A percentile compares a stretch with the other conserved stretches of the same genome.
phyloP scores from a whole-genome alignment of 2,329 filamentous ascomycete species.

The Paracoccidioides lutzii region DNA sequence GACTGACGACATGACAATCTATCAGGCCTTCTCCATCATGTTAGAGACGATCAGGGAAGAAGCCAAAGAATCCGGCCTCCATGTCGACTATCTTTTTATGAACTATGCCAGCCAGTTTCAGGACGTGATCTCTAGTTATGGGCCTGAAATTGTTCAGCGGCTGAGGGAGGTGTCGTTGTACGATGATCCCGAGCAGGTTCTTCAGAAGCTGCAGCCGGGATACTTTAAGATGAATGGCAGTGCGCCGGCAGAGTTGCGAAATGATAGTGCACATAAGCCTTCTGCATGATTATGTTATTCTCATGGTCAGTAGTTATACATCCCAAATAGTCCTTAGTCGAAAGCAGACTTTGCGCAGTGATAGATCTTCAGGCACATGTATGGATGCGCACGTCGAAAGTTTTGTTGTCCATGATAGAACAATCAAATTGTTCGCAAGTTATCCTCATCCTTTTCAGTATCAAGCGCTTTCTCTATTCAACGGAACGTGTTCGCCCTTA shows the following conservation, averaged over 20 bases:
- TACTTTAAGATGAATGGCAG: not conserved
- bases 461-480: no score
- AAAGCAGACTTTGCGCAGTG: no score
- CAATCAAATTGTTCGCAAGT: no score
- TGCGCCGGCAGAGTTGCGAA: not conserved
- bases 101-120: conserved; percentile 37
- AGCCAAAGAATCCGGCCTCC: conserved; percentile 19
- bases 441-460: no score
- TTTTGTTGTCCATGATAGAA: no score
- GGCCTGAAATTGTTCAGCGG: conserved; percentile 18
- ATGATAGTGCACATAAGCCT: not conserved
- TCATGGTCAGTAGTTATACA: no score
- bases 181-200: not conserved
- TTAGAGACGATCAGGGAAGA: conserved; percentile 17
- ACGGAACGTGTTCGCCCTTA: no score
- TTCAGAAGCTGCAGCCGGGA: not conserved
- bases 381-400: no score
- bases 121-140: conserved; percentile 32
- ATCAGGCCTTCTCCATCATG: conserved; percentile 16
- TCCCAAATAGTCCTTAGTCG: no score
- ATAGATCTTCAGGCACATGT: no score
- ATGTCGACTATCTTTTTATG: conserved; percentile 31
- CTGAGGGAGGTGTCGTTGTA: not conserved
- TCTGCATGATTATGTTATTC: no score
- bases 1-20: conserved; percentile 21